Percentiles rank a stretch among this genome's conserved stretches.
Conservation (phyloP, 2,329 filamentous ascomycete species). For the Phaeosphaeria sp. region DNA sequence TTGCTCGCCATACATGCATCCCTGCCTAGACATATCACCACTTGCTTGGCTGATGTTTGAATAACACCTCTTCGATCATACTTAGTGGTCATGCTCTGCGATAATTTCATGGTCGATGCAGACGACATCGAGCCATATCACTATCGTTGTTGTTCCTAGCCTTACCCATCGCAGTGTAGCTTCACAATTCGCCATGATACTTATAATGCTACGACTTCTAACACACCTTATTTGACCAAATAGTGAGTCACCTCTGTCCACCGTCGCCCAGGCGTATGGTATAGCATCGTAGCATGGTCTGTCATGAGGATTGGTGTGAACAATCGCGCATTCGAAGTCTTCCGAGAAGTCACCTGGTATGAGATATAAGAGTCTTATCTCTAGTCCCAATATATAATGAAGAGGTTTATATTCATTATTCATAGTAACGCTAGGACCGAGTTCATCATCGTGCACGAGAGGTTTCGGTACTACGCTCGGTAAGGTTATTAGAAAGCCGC, state of each 20-base stretch:
- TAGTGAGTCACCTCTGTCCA: not conserved
- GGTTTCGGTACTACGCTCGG: too few species aligned
- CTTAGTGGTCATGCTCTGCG: not conserved
- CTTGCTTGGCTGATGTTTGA: not conserved
- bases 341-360: not conserved
- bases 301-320: not conserved
- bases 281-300: constrained; percentile 1
- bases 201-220: not conserved
- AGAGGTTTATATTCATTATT: not conserved
- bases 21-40: not conserved
- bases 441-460: too few species aligned
- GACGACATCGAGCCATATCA: not conserved
- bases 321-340: not conserved
- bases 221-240: not conserved
- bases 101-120: not conserved
- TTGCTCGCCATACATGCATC: too few species aligned
- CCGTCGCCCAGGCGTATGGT: constrained; percentile 3
- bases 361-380: not conserved
- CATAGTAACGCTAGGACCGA: too few species aligned
- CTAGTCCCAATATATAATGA: not conserved
- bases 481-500: not conserved
- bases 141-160: not conserved
- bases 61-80: not conserved
- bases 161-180: not conserved
- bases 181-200: not conserved